These are phyloP conservation scores for Chlorella vulgaris DNA, from an alignment of 139 green algal genomes.

Conservation along the genomic window DNA sequence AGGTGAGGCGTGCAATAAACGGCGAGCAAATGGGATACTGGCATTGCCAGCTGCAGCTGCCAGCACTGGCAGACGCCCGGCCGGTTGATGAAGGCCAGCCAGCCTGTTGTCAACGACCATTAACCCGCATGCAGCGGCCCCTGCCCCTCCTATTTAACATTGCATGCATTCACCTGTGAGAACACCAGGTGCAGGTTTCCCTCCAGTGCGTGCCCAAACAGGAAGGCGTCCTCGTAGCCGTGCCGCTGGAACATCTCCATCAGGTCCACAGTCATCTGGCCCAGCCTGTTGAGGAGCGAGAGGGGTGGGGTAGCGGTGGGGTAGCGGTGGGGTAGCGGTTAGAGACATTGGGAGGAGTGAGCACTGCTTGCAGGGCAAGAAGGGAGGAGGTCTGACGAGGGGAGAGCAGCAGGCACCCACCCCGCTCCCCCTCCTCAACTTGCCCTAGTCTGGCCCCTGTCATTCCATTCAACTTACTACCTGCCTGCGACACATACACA, in stretches of 20 bases:
- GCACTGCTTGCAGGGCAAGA: neutral
- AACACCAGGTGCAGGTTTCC: slow-evolving; percentile 98
- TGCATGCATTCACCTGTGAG: slow-evolving; percentile 66
- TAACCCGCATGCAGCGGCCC: neutral
- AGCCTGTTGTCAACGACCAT: neutral
- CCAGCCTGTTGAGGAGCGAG: slow-evolving; percentile 56
- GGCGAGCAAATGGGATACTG: neutral
- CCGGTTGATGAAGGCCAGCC: too few relatives aligned
- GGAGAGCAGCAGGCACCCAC: neutral
- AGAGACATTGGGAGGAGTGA: neutral
- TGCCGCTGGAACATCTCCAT: slow-evolving; percentile 90
- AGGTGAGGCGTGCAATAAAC: neutral
- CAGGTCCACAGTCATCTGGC: slow-evolving; percentile 96
- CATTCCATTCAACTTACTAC: neutral
- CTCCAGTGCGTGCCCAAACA: slow-evolving; percentile 97
- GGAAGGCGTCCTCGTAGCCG: slow-evolving; percentile 92
- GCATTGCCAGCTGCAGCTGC: too few relatives aligned
- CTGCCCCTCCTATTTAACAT: neutral
- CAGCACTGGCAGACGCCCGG: too few relatives aligned
- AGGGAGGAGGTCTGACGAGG: neutral
- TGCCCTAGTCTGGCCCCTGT: too few relatives aligned
- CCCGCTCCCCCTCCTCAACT: neutral
- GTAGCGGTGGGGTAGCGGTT: neutral
- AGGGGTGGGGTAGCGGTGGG: neutral
- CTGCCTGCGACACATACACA: neutral